Base-by-base conservation (phyloP, 73 alveolate genomes). In the Paramecium pentaurelia region DNA sequence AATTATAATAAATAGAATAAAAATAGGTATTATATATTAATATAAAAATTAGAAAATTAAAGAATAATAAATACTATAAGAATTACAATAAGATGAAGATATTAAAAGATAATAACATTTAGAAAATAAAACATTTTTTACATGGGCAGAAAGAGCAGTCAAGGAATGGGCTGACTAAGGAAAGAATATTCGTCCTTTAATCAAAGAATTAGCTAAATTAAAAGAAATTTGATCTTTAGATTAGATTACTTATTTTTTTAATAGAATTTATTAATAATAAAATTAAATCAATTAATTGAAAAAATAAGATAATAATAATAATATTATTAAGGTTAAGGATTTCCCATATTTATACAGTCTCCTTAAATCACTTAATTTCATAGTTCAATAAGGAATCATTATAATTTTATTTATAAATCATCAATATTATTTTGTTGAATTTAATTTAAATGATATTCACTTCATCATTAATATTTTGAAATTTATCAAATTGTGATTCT, bases 291-390 rank as follows among this genome's bases (percentile, higher is more conserved):
- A 47, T 47, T 47, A 14, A 49, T 49, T 14, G 4, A 49, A 12
- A 60, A 70, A 94, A 95, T 22, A 60, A 70, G 90, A 95, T 22
- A 22, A 22, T 22, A 22, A 22, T 22, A 22, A 22, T 22, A 22
- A 22, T 22, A 22, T 22, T 22, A 22, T n/a, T n/a, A n/a, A n/a
- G n/a, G n/a, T 22, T 22, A 22, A 22, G 99, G 98, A 97, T 97
- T 97, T 97, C 99, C 98, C 99, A 97, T 98, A 98, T 98, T 98
- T 97, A 99, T 98, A 97, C 93, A 98, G 98, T 85, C 96, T 98
- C 99, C 99, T 98, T 97, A 98, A 92, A 97, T 98, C 99, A 98
- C 99, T 98, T 98, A 98, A 98, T 99, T 98, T 98, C 99, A 97
- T 99, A 98, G 99, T 97, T 98, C 25, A 22, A 22, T 22, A 22